Base-by-base conservation (phyloP, 208 protist species). In the Trypanosoma mega region DNA sequence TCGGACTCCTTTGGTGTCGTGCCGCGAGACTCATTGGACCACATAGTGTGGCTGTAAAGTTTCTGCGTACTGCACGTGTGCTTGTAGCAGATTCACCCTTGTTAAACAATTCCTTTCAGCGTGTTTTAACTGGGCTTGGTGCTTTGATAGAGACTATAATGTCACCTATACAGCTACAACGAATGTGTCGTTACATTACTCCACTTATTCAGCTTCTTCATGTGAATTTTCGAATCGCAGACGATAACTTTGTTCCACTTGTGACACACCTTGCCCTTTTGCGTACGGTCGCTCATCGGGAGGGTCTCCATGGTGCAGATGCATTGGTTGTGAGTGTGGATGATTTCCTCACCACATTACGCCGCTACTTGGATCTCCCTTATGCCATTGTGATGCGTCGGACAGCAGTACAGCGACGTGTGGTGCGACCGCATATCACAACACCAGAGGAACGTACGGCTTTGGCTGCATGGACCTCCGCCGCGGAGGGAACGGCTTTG, bases 161-260 rank as follows among this genome's bases (percentile, higher is more conserved):
- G 16, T 65, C 54, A 14, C 63, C 74, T 0, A 12, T 44, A n/a
- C 14, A 57, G 14, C 62, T 72, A 26, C 74, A 80, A 33, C 20
- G 18, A 26, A 31, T 72, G 0, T 60, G 55, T 16, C 61, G 65
- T 26, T 64, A 63, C n/a, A 18, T 72, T 16, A 7, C 36, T 46
- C 69, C 67, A 4, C 57, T 85, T 21, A 7, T 63, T 3, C 47
- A 59, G 21, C 64, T 77, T 20, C 53, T 74, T 33, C 24, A 3
- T 39, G 11, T 39, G 20, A 2, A 45, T 59, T 60, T 75, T 80
- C 43, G 81, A 74, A 46, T 88, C 20, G 72, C 52, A 50, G 46
- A 53, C 1, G 72, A 91, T 43, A 91, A 78, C 63, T 93, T 82
- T 68, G 73, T 93, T 30, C 72, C 80, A 2, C 48, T 93, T n/a